A percentile compares a stretch with the other conserved stretches of the same genome.
Conservation (phyloP, 2,329 filamentous ascomycete species). For the Cladorrhinum sp. region DNA sequence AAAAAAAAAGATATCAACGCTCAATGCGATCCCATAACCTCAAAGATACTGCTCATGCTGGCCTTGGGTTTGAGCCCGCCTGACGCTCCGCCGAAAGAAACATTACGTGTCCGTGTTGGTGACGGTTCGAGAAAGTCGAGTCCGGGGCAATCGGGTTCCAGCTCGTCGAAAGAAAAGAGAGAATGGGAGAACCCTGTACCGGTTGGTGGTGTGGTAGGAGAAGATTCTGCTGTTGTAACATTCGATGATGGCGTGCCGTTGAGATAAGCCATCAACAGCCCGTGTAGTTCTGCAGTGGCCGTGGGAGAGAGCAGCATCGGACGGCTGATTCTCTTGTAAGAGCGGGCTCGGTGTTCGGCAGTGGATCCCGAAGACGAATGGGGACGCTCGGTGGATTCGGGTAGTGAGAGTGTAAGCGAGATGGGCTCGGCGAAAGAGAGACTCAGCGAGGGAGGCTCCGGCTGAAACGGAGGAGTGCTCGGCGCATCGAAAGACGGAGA, state of each 20-base stretch:
- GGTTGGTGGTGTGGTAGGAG: conserved; percentile 23
- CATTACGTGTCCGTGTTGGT: conserved; percentile 18
- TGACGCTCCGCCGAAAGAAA: conserved; percentile 4
- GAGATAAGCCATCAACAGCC: conserved; percentile 25
- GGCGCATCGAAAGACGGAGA: neutral
- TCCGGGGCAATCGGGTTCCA: conserved; percentile 17
- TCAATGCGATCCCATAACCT: conserved; percentile 24
- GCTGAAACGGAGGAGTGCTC: neutral
- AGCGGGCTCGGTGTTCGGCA: conserved; percentile 15
- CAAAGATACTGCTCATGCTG: conserved; percentile 28
- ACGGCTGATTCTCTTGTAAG: conserved; percentile 28
- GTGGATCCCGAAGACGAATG: conserved; percentile 10
- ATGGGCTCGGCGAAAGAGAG: conserved; percentile 1
- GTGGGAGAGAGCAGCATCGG: conserved; percentile 27
- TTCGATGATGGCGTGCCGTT: conserved; percentile 20
- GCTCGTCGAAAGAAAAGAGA: conserved; percentile 20
- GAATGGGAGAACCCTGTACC: conserved; percentile 13
- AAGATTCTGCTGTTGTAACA: conserved; percentile 22
- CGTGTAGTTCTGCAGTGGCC: conserved; percentile 26
- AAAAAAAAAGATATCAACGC: neutral
- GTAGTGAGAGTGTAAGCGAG: conserved; percentile 19
- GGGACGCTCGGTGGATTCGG: conserved; percentile 14
- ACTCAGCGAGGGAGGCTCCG: conserved; percentile 3
- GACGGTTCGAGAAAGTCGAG: conserved; percentile 28
- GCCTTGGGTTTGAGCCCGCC: conserved; percentile 17